Evolutionary conservation across 352 stramenopile genomes (phyloP).

Genomic region (Aphanomyces astaci): DNA sequence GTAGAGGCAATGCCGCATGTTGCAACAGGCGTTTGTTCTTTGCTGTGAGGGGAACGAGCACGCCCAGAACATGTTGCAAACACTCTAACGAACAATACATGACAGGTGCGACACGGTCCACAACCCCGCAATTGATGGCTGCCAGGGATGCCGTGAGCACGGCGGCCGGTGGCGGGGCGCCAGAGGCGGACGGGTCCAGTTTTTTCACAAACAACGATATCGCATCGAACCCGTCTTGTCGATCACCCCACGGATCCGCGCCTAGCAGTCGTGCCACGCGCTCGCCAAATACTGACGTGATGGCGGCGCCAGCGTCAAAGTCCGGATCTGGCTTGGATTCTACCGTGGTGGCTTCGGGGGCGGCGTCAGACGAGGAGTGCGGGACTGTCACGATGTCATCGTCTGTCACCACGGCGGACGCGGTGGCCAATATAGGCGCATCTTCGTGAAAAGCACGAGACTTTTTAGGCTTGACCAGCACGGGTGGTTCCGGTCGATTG

Average conservation of each 20-base stretch:
- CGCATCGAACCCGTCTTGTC: slow-evolving; percentile 70
- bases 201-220: slow-evolving; percentile 63
- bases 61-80: slow-evolving; percentile 51
- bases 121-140: slow-evolving; percentile 60
- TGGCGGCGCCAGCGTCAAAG: slow-evolving; percentile 56
- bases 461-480: not conserved
- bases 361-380: not conserved
- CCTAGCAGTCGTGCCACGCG: slow-evolving; percentile 52
- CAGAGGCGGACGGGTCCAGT: slow-evolving; percentile 30
- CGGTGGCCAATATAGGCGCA: slow-evolving; percentile 52
- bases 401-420: slow-evolving; percentile 29
- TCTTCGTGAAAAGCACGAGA: slow-evolving; percentile 25
- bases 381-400: slow-evolving; percentile 14
- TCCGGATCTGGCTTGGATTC: slow-evolving; percentile 15
- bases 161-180: slow-evolving; percentile 13
- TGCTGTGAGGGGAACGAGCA: slow-evolving; percentile 38
- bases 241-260: slow-evolving; percentile 69
- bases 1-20: slow-evolving; percentile 41
- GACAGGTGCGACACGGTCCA: slow-evolving; percentile 66
- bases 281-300: slow-evolving; percentile 63
- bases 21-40: slow-evolving; percentile 23
- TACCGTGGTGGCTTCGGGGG: slow-evolving; percentile 1
- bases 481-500: not conserved
- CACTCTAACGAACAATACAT: slow-evolving; percentile 81
- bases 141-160: slow-evolving; percentile 58